A percentile compares a stretch with the other conserved stretches of the same genome.
phyloP scores from a whole-genome alignment of 2,329 filamentous ascomycete species.

The Penicillium oxalicum region DNA sequence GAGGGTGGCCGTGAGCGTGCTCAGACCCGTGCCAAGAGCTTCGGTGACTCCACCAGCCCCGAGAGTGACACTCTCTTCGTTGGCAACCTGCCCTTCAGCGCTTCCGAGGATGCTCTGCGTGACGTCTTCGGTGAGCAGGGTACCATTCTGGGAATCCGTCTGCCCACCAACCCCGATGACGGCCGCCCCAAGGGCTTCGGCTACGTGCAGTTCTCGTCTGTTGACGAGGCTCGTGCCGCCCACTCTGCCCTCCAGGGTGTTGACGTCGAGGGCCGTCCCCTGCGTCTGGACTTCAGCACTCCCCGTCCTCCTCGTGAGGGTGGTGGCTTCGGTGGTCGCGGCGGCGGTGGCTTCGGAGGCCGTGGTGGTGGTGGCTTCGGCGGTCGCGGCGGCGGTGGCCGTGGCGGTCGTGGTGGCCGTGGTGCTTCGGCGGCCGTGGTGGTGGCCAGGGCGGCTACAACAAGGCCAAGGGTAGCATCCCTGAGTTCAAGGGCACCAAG shows the following conservation, averaged over 20 bases:
- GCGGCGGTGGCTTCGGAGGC: constrained; percentile 50
- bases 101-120: constrained; percentile 67
- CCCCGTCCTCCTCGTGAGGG: constrained; percentile 54
- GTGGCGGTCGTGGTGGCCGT: constrained; percentile 27
- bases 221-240: constrained; percentile 76
- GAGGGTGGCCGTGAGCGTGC: constrained; percentile 53
- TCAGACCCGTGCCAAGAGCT: constrained; percentile 46
- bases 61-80: constrained; percentile 85
- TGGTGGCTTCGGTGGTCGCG: constrained; percentile 43
- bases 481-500: constrained; percentile 73
- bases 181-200: constrained; percentile 88
- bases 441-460: constrained; percentile 41
- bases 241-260: constrained; percentile 65
- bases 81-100: constrained; percentile 82
- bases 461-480: constrained; percentile 51
- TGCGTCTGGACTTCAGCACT: constrained; percentile 77
- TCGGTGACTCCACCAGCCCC: constrained; percentile 72
- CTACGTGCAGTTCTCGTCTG: constrained; percentile 74
- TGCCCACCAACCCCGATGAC: constrained; percentile 80
- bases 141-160: constrained; percentile 69
- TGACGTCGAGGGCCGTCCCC: constrained; percentile 63
- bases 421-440: constrained; percentile 44
- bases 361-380: constrained; percentile 47
- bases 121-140: constrained; percentile 68
- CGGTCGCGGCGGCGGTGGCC: constrained; percentile 42